Percentiles rank a stretch among this genome's conserved stretches.
phyloP scores from a whole-genome alignment of 768 basidiomycete genomes.

The Russula dissimulans region DNA sequence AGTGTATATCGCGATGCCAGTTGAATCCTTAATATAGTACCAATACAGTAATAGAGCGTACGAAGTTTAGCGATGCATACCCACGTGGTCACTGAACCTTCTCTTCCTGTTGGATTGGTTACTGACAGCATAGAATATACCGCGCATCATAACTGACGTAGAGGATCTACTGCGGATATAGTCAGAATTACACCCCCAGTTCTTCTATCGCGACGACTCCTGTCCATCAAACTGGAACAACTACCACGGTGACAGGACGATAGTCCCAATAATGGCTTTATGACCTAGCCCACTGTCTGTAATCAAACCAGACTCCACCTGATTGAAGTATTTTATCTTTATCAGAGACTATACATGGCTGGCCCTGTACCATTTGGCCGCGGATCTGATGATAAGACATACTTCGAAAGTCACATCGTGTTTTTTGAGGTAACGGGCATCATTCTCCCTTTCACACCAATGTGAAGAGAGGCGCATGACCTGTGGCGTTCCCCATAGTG shows the following conservation, averaged over 20 bases:
- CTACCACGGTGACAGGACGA: neutral
- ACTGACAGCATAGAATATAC: neutral
- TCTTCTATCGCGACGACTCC: neutral
- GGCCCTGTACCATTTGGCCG: neutral
- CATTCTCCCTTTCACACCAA: neutral
- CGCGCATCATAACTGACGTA: neutral
- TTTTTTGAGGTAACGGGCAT: conserved; percentile 2
- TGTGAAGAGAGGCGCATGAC: neutral
- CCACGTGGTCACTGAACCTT: neutral
- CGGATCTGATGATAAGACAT: conserved; percentile 3
- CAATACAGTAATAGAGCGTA: neutral
- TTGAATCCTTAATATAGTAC: neutral
- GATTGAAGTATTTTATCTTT: neutral
- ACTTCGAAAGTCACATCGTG: neutral
- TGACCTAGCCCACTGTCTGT: neutral
- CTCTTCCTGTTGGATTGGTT: neutral
- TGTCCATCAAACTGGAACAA: neutral
- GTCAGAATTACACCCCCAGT: too few species aligned
- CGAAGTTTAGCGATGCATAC: neutral
- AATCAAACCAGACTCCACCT: neutral
- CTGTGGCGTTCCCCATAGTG: neutral
- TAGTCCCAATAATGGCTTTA: neutral
- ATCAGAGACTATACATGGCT: neutral
- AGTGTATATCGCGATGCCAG: neutral
- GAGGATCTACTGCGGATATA: neutral